Evolutionary conservation across 2,329 filamentous ascomycete species (phyloP), one percentile per base, ranked within the genome.

Genomic region (Cladosporium sp.): DNA sequence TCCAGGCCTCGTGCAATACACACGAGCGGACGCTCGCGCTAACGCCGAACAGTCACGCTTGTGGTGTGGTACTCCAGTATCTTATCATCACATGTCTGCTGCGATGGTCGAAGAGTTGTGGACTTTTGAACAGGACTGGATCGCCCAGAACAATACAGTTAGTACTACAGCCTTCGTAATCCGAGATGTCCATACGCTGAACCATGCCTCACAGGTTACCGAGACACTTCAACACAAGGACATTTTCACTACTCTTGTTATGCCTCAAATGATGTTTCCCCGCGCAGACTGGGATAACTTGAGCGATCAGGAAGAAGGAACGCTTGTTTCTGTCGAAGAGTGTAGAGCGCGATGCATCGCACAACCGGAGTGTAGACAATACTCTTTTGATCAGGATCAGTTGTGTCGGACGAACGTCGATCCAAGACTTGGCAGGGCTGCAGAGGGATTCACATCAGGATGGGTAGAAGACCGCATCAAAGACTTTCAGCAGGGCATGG

Each of bases 281-380:
- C 56, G 34, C n/a, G 21, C 8, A 18, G 66, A 71, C 28, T 73
- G 71, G 72, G 63, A 73, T 60, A 74, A 74, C 13, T 64, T 69
- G 36, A 68, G 68, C 30, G 67, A 71, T 6, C 49, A 69, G 5
- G 69, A 72, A 25, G 63, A 68, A 21, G 62, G 64, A 0, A 53
- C 51, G 1, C 66, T 69, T 10, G 28, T 34, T 0, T 65, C 66
- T 21, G 34, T 69, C 10, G 68, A 70, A 18, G 69, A 54, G 8
- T 74, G 72, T 49, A 58, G 59, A 16, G 57, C 48, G 13, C 65
- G 68, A 5, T 73, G 72, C 32, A 58, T 66, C 10, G 51, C 25
- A 11, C 58, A 66, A 25, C 34, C 46, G 14, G 62, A 32, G 6
- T 74, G 72, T 57, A 53, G 68, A 32, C 72, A 74, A 58, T 73